Conservation (phyloP, 2,329 filamentous ascomycete genomes). For the Fusarium sp. region DNA sequence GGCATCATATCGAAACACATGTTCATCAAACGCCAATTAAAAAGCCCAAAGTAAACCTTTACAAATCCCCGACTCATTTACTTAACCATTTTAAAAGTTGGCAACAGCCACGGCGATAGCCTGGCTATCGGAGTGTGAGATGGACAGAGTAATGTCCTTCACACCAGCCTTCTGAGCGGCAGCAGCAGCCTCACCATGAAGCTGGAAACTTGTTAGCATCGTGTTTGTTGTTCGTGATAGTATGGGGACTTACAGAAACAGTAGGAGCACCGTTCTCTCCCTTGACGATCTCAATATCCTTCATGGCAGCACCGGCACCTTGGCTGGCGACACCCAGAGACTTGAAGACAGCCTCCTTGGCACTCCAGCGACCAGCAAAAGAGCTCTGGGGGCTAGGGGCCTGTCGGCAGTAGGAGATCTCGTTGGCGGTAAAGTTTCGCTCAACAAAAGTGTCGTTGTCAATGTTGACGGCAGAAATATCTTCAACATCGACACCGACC, state of each 20-base stretch:
- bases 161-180: constrained; percentile 90
- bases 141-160: constrained; percentile 90
- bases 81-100: constrained; percentile 69
- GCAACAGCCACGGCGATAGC: constrained; percentile 94
- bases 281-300: constrained; percentile 92
- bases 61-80: constrained; percentile 23
- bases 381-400: constrained; percentile 86
- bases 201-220: constrained; percentile 67
- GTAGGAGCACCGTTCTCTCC: constrained; percentile 85
- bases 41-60: constrained; percentile 40
- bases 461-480: constrained; percentile 87
- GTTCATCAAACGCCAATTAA: constrained; percentile 48
- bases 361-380: constrained; percentile 95
- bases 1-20: constrained; percentile 46
- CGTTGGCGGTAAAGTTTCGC: constrained; percentile 89
- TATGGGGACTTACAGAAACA: constrained; percentile 77
- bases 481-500: constrained; percentile 94
- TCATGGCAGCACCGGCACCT: constrained; percentile 89
- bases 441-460: constrained; percentile 94
- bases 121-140: constrained; percentile 94
- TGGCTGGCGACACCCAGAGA: constrained; percentile 87
- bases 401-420: constrained; percentile 88
- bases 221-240: not conserved
- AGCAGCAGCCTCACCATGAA: constrained; percentile 85
- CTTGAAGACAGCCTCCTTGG: constrained; percentile 99